phyloP scores from a whole-genome alignment of 106 monocot genomes.

The Dendrobium officinale region DNA sequence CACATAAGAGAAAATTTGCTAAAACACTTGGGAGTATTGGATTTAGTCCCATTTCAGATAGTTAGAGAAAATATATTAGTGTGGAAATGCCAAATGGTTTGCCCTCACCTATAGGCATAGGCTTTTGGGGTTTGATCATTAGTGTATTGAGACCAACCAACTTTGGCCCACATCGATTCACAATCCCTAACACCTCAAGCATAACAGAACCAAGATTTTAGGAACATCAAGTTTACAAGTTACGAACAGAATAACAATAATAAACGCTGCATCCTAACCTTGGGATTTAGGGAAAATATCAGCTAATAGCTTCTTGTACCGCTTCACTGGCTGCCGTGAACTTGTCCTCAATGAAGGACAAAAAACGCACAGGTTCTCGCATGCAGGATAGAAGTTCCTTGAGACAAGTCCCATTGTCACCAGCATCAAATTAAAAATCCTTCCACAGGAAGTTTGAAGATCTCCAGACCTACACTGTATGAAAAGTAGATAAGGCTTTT shows the following conservation, averaged over 20 bases:
- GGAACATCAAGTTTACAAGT: neutral
- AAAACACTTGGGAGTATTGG: neutral
- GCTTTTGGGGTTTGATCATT: neutral
- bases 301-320: conserved; percentile 22
- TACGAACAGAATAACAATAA: neutral
- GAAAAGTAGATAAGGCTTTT: neutral
- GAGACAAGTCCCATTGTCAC: conserved; percentile 16
- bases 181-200: neutral
- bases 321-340: conserved; percentile 32
- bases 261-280: conserved; percentile 4
- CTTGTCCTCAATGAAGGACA: conserved; percentile 24
- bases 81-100: neutral
- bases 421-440: neutral
- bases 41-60: neutral
- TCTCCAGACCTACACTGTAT: neutral
- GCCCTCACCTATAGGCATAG: neutral
- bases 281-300: conserved; percentile 19
- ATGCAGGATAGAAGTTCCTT: conserved; percentile 13
- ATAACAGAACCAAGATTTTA: neutral
- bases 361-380: conserved; percentile 21
- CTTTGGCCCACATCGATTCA: neutral
- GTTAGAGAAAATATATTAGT: neutral
- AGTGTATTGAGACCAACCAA: neutral
- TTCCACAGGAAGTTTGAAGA: neutral
- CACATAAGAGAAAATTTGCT: neutral